These are phyloP conservation scores for Pichia eremophila DNA, from an alignment of 805 yeast genomes.

Conservation along the genomic window DNA sequence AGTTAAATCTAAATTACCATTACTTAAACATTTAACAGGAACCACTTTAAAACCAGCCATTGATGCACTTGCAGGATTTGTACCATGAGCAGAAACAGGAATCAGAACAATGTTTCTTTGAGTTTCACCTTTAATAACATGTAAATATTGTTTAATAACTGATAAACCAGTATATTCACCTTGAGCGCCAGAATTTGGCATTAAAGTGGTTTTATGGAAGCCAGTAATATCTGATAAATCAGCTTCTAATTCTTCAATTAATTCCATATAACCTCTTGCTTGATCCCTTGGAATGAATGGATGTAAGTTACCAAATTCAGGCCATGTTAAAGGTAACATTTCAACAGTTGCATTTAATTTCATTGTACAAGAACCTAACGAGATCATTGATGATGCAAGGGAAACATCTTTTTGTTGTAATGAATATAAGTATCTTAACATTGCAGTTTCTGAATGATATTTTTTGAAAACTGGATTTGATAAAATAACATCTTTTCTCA, in stretches of 20 bases:
- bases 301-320: slow-evolving; percentile 80
- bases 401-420: slow-evolving; percentile 86
- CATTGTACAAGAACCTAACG: slow-evolving; percentile 97
- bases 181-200: slow-evolving; percentile 98
- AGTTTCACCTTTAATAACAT: slow-evolving; percentile 54
- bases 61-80: slow-evolving; percentile 97
- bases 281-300: slow-evolving; percentile 90
- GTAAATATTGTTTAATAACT: slow-evolving; percentile 68
- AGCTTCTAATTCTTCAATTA: slow-evolving; percentile 65
- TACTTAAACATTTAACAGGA: slow-evolving; percentile 73
- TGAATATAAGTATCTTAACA: slow-evolving; percentile 81
- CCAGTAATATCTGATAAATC: slow-evolving; percentile 93
- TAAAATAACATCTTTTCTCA: slow-evolving; percentile 53
- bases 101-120: slow-evolving; percentile 82
- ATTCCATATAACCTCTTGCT: slow-evolving; percentile 75
- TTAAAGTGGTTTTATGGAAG: slow-evolving; percentile 78
- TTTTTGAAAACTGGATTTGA: slow-evolving; percentile 71
- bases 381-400: slow-evolving; percentile 92
- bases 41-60: slow-evolving; percentile 95
- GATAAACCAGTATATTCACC: slow-evolving; percentile 95
- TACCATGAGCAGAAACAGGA: slow-evolving; percentile 97
- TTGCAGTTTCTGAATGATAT: slow-evolving; percentile 90
- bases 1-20: slow-evolving; percentile 78
- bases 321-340: slow-evolving; percentile 92
- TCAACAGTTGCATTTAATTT: slow-evolving; percentile 91